Base-by-base conservation (phyloP, 805 yeast genomes). In the Cyberlindnera bimundalis region DNA sequence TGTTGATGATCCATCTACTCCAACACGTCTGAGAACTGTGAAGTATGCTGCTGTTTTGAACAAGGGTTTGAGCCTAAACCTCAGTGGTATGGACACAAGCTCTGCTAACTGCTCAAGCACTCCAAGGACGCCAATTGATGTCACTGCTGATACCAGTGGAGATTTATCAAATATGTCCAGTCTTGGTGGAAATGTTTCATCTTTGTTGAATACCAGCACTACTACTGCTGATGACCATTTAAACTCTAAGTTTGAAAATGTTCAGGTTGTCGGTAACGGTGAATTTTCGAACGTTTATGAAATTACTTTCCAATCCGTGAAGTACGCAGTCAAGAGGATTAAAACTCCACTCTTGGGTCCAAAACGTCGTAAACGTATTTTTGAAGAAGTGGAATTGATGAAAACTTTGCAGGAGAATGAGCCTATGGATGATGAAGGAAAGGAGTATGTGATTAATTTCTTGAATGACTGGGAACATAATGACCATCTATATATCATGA, bases 251-350 rank as follows among this genome's bases (percentile, higher is more conserved):
- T 76, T 76, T 46, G 56, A 81, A 17, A 79, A 82, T 47, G 90
- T 91, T 32, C 71, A 73, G 32, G 64, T 81, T 33, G 66, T 91
- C 17, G 96, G 96, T 3, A 68, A 75, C 26, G 98, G 99, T 18
- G 96, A 88, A 61, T 93, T 93, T 56, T 88, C 96, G 3, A 70
- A 78, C 17, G 99, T 95, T 14, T 93, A 79, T 61, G 84, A 84
- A 47, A 91, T 91, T 31, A 71, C 78, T 13, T 84, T 79, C 55
- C 79, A 80, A 45, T 70, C 72, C 38, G 73, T 74, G 35, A 79
- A 60, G 53, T 88, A 80, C 61, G 98, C 98, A 0, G 93, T 93
- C 38, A 93, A 93, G 62, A 73, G 96, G 44, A 79, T 93, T 20
- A 87, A 84, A 55, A 76, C 78, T 37, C 83, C 81, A 23, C 63